Base-by-base conservation (phyloP, 2,329 filamentous ascomycete species). In the Sclerotinia glacialis region DNA sequence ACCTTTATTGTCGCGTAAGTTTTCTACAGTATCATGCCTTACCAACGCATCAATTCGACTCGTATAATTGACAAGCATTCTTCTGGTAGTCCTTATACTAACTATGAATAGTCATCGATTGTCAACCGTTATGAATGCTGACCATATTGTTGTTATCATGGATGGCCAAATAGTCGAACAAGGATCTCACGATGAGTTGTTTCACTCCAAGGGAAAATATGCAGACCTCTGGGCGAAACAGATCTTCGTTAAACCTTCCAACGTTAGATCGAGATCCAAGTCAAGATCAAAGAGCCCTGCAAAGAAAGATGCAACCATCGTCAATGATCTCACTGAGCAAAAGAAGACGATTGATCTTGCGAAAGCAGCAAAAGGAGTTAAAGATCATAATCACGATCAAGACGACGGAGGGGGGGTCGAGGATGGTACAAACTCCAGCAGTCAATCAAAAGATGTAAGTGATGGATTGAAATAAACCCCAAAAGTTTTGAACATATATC, bases 111-210 rank as follows among this genome's bases (percentile, higher is more conserved):
- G 79, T 2, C 82, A 84, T 71, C 77, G 82, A 37, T 74, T 85
- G n/a, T 83, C 82, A 0, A 85, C 83, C 0, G 80, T 85, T 44
- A 81, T 83, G 26, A 79, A 80, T 68, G 80, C 84, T 0, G 83
- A 87, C 68, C 76, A 78, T 61, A 85, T 86, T 50, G 66, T 86
- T 54, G 83, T 86, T 5, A 76, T 86, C 34, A 78, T 83, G 65
- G 77, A 81, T 50, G 85, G 85, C 6, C 75, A 76, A 46, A 78
- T 86, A 31, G 76, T 82, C 28, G 83, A 86, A 72, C 77, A 78
- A 42, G 85, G 85, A 6, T 80, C 78, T 23, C 85, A 86, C 69
- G 70, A 77, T 0, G 78, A 82, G 40, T 74, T 87, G 52, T 71
- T 86, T 34, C 72, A 76, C 26, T 67, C 70, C n/a, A 78, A 78